Base-by-base conservation (phyloP, 441 rosid genomes). In the Bocquillonia castaneifolia region DNA sequence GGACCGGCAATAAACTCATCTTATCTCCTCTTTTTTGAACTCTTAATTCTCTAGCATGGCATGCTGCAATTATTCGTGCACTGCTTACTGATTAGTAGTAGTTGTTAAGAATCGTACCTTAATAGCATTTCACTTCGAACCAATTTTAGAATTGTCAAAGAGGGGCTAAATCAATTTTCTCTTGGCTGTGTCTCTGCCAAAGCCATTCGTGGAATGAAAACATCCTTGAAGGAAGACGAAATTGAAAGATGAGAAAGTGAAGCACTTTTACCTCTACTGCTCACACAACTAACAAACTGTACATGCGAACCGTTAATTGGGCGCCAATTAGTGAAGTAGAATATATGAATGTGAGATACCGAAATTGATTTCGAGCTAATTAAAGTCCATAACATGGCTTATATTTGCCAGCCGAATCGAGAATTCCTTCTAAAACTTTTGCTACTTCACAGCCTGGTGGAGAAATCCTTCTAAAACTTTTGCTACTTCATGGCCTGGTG, bases 381-480 rank as follows among this genome's bases (percentile, higher is more conserved):
- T 36, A 18, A 18, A 31, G 45, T n/a, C 47, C 25, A 31, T 60
- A 32, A 20, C 7, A 17, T 7, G 57, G 37, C 42, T 12, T 6
- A 37, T 6, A 13, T 4, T 17, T 10, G 36, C 28, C 17, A 36
- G 10, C 34, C 5, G n/a, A 29, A 17, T 26, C 42, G 32, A 58
- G 10, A 32, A 58, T 23, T 44, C 31, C 45, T 58, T 32, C 42
- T 47, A 12, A 32, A 10, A 10, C 26, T 18, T 50, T 26, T 25
- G 20, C 48, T 28, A n/a, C 29, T n/a, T 25, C 65, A 13, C n/a
- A 50, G 48, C 36, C 7, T 22, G 32, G 50, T 1, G 6, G 59
- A 37, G 66, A 63, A 45, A 63, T 17, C 54, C 17, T 63, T n/a
- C n/a, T n/a, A n/a, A n/a, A n/a, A n/a, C n/a, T n/a, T 50, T 26